Conservation (phyloP, 2,329 filamentous ascomycete species). For the Coniella lustricola region DNA sequence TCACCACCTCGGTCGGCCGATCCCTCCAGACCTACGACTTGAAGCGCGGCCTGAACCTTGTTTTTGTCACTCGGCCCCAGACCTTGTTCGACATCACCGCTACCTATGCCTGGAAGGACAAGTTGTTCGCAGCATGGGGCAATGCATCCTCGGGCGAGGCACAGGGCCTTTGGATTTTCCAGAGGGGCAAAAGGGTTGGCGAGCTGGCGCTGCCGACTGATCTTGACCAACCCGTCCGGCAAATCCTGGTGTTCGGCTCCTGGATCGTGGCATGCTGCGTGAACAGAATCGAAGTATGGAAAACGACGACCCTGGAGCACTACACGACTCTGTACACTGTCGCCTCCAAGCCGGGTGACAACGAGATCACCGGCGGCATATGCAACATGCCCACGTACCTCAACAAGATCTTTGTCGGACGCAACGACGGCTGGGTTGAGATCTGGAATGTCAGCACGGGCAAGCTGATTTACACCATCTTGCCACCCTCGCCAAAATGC, state of each 20-base stretch:
- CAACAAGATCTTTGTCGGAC: conserved; percentile 90
- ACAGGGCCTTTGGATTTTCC: conserved; percentile 82
- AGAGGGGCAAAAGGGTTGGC: conserved; percentile 77
- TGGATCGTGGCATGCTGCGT: conserved; percentile 80
- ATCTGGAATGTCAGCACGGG: conserved; percentile 96
- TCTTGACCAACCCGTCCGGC: conserved; percentile 62
- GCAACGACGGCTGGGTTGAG: conserved; percentile 81
- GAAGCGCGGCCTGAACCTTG: conserved; percentile 78
- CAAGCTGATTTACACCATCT: conserved; percentile 83
- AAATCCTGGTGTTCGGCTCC: conserved; percentile 76
- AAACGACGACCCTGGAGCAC: conserved; percentile 72
- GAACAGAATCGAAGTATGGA: conserved; percentile 84
- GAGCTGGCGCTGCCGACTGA: conserved; percentile 64
- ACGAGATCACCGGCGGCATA: conserved; percentile 68
- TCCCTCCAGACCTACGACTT: conserved; percentile 95
- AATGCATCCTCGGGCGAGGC: conserved; percentile 42
- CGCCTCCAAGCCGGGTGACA: conserved; percentile 49
- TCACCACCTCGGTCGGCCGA: conserved; percentile 88
- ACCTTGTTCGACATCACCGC: conserved; percentile 82
- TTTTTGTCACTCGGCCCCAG: conserved; percentile 88
- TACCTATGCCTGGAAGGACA: conserved; percentile 79
- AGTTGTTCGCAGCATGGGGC: conserved; percentile 86
- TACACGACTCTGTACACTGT: conserved; percentile 74
- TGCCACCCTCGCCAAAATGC: conserved; percentile 64
- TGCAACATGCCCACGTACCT: conserved; percentile 89